Evolutionary conservation across 2,329 filamentous ascomycete genomes (phyloP).

Genomic region (Clonostachys rosea): DNA sequence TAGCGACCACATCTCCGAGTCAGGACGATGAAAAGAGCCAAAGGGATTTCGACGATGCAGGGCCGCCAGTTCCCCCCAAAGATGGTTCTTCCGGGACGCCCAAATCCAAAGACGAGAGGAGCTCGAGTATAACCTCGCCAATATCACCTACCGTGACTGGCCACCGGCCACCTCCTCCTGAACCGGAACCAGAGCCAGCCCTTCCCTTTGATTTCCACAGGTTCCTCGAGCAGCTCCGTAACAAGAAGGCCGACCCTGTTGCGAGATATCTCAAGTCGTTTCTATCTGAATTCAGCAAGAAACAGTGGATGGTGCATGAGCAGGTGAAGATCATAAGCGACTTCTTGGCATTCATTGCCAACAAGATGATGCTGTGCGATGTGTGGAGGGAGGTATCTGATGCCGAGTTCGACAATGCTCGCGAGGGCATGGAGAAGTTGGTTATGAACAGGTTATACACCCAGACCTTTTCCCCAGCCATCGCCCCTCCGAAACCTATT

Average conservation of each 20-base stretch:
- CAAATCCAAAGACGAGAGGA: slow-evolving; percentile 26
- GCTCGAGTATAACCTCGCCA: slow-evolving; percentile 22
- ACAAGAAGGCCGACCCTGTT: slow-evolving; percentile 96
- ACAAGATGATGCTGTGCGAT: slow-evolving; percentile 97
- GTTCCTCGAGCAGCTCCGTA: slow-evolving; percentile 90
- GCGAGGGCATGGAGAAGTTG: slow-evolving; percentile 98
- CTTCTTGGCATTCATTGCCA: slow-evolving; percentile 92
- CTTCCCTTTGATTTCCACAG: slow-evolving; percentile 96
- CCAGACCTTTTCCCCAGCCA: slow-evolving; percentile 94
- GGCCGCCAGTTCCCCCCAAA: slow-evolving; percentile 56
- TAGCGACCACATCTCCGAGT: slow-evolving; percentile 31
- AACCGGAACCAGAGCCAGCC: slow-evolving; percentile 73
- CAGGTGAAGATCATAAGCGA: slow-evolving; percentile 98
- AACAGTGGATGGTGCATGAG: slow-evolving; percentile 99
- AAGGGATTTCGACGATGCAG: slow-evolving; percentile 35
- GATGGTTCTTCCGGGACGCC: slow-evolving; percentile 35
- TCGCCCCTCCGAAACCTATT: slow-evolving; percentile 72
- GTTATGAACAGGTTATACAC: slow-evolving; percentile 97
- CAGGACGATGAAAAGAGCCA: slow-evolving; percentile 27
- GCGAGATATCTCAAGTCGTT: slow-evolving; percentile 95
- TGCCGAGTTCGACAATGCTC: slow-evolving; percentile 95
- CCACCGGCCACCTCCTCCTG: slow-evolving; percentile 64
- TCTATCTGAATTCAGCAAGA: slow-evolving; percentile 88
- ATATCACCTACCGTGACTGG: slow-evolving; percentile 44
- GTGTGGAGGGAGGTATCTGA: slow-evolving; percentile 96